Conservation (phyloP, 2,329 filamentous ascomycete genomes). For the Cadophora sp. region DNA sequence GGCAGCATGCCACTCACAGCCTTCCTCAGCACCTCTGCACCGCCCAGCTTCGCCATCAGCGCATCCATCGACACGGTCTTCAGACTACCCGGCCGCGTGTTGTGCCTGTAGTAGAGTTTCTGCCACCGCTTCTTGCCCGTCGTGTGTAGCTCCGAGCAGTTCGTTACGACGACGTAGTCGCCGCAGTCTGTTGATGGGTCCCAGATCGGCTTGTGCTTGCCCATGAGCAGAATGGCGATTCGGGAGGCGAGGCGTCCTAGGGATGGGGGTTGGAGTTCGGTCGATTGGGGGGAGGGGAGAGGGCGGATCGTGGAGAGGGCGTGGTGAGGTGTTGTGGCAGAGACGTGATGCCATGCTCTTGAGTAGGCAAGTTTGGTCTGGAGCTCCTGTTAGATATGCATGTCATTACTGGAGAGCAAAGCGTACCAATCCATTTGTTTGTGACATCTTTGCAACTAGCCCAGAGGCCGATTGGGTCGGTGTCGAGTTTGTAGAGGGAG, state of each 20-base stretch:
- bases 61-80: conserved; percentile 92
- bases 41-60: conserved; percentile 93
- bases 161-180: conserved; percentile 95
- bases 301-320: conserved; percentile 59
- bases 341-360: conserved; percentile 90
- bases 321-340: conserved; percentile 70
- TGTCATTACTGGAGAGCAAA: conserved; percentile 7
- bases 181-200: conserved; percentile 98
- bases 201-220: conserved; percentile 98
- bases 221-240: conserved; percentile 90
- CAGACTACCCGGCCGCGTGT: conserved; percentile 85
- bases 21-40: conserved; percentile 86
- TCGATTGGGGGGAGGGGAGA: conserved; percentile 46
- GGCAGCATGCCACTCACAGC: conserved; percentile 97
- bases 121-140: conserved; percentile 93
- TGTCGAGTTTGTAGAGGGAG: neutral
- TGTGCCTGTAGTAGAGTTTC: conserved; percentile 96
- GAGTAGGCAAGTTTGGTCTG: conserved; percentile 97
- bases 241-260: conserved; percentile 88
- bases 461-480: conserved; percentile 36
- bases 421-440: conserved; percentile 77
- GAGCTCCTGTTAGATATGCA: conserved; percentile 7
- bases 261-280: conserved; percentile 69
- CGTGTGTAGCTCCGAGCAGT: conserved; percentile 84
- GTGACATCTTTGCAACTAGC: conserved; percentile 67